Evolutionary conservation across 352 stramenopile genomes (phyloP).

Genomic region (Plasmopara viticola): DNA sequence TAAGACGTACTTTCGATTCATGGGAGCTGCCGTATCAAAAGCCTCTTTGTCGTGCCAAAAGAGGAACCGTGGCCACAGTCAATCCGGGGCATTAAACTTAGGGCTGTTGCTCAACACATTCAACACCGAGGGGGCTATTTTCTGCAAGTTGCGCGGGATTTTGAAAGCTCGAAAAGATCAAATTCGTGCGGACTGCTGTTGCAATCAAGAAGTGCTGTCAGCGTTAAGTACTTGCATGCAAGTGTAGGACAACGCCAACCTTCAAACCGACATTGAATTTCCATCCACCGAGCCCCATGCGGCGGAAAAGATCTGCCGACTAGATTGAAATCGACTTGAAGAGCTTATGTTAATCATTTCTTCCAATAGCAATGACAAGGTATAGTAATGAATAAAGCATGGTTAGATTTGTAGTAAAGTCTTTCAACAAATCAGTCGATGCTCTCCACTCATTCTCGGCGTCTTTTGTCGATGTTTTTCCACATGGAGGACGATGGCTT

Average conservation of each 20-base stretch:
- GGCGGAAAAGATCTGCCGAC: conserved; percentile 34
- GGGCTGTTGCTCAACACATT: conserved; percentile 54
- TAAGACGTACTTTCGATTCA: conserved; percentile 32
- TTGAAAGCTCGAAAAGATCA: conserved; percentile 39
- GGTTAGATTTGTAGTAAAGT: neutral
- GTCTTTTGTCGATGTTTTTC: conserved; percentile 43
- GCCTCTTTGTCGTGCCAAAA: conserved; percentile 36
- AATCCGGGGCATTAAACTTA: conserved; percentile 27
- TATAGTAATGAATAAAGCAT: neutral
- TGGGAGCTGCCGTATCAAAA: conserved; percentile 36
- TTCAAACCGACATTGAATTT: conserved; percentile 47
- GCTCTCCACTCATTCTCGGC: neutral
- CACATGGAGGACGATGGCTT: conserved; percentile 33
- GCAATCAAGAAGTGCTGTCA: conserved; percentile 49
- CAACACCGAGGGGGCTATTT: conserved; percentile 39
- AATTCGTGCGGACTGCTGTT: conserved; percentile 46
- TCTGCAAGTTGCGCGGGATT: conserved; percentile 41
- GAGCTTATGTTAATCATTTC: conserved; percentile 34
- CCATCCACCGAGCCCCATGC: conserved; percentile 21
- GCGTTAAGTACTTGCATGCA: conserved; percentile 38
- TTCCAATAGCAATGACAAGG: conserved; percentile 6
- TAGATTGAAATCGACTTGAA: conserved; percentile 38
- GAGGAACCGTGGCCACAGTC: conserved; percentile 21
- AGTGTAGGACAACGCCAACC: conserved; percentile 23
- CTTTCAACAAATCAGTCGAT: conserved; percentile 14